phyloP scores from a whole-genome alignment of 805 yeast species.

The Spathaspora girioi region DNA sequence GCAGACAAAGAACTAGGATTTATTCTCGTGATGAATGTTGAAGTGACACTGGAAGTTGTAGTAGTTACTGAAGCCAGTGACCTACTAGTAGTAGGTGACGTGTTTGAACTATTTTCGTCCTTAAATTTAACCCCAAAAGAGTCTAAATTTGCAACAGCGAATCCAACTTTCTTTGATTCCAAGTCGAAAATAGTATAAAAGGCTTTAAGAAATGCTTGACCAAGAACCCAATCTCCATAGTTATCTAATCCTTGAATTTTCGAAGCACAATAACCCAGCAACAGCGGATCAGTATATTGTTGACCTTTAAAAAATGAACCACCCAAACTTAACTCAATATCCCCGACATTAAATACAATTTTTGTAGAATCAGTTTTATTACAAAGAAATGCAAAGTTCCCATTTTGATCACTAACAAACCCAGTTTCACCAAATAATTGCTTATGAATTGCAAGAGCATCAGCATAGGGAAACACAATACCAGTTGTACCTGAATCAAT shows the following conservation, averaged over 20 bases:
- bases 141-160: slow-evolving; percentile 26
- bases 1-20: background rate
- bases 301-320: slow-evolving; percentile 48
- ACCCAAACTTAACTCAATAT: slow-evolving; percentile 37
- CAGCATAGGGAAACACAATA: slow-evolving; percentile 49
- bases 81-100: background rate
- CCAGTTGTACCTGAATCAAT: slow-evolving; percentile 70
- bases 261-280: slow-evolving; percentile 56
- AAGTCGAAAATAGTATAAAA: slow-evolving; percentile 59
- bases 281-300: slow-evolving; percentile 31
- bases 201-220: slow-evolving; percentile 55
- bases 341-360: slow-evolving; percentile 41
- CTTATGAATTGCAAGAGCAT: slow-evolving; percentile 49
- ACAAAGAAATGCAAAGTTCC: slow-evolving; percentile 60
- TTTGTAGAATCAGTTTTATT: slow-evolving; percentile 33
- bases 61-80: background rate
- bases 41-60: background rate
- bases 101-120: background rate
- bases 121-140: background rate
- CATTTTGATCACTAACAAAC: slow-evolving; percentile 51
- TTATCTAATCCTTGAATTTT: slow-evolving; percentile 56
- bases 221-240: slow-evolving; percentile 52
- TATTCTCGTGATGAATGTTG: background rate
- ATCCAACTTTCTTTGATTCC: slow-evolving; percentile 46
- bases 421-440: slow-evolving; percentile 39